Conservation (phyloP, 768 basidiomycete species). For the Saitozyma podzolica region DNA sequence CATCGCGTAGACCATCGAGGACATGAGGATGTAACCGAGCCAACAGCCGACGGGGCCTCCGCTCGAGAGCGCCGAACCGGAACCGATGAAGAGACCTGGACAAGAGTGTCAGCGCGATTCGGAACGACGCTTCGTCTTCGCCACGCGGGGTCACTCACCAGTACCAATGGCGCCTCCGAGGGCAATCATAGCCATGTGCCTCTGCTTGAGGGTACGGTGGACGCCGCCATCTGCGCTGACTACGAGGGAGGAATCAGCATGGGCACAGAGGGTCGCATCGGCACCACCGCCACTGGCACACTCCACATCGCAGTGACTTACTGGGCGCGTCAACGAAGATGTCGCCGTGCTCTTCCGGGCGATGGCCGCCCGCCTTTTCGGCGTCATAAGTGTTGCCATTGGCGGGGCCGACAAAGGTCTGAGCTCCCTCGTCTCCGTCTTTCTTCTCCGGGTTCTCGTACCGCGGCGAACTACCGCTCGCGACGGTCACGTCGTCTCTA, state of each 20-base stretch:
- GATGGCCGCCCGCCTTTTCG: constrained; percentile 6
- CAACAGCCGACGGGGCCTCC: constrained; percentile 50
- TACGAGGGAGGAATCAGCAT: no score
- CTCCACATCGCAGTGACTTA: no score
- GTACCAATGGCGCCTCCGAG: constrained; percentile 52
- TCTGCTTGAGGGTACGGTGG: constrained; percentile 47
- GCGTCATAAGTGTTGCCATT: neutral
- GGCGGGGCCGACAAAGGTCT: constrained; percentile 5
- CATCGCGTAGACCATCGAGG: constrained; percentile 49
- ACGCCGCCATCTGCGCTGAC: constrained; percentile 32
- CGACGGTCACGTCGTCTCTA: no score
- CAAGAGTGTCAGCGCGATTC: neutral
- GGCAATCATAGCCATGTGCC: constrained; percentile 53
- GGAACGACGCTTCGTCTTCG: no score
- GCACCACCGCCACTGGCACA: no score
- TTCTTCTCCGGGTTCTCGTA: neutral
- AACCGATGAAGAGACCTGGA: constrained; percentile 49
- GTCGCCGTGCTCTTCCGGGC: no score
- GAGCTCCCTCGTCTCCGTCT: neutral
- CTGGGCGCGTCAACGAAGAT: no score
- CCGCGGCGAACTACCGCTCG: no score
- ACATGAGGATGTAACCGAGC: constrained; percentile 49
- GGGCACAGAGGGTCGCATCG: no score
- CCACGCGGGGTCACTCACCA: constrained; percentile 19
- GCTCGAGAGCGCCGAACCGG: constrained; percentile 36